Evolutionary conservation across 2,329 filamentous ascomycete genomes (phyloP).

Genomic region (Lasiodiplodia sp.): DNA sequence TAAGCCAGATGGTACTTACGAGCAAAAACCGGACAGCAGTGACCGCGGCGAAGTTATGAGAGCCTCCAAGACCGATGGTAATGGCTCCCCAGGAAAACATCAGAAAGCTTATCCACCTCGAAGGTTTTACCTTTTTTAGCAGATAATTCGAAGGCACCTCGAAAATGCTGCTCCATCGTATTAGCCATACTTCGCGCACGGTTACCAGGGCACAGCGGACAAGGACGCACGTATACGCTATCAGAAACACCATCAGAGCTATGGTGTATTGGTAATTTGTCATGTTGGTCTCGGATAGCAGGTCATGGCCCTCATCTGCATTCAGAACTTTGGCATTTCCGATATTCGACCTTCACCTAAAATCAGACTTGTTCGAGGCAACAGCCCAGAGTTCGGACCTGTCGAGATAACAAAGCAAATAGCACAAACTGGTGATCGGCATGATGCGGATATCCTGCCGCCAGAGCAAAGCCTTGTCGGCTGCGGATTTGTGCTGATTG

Average conservation of each 20-base stretch:
- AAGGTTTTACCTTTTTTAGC: constrained; percentile 64
- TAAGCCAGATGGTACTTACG: not conserved
- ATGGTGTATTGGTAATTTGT: constrained; percentile 61
- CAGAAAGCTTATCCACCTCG: constrained; percentile 48
- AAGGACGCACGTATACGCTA: constrained; percentile 37
- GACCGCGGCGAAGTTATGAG: constrained; percentile 52
- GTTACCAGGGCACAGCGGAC: not conserved
- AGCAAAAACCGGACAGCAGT: constrained; percentile 53
- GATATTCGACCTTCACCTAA: constrained; percentile 28
- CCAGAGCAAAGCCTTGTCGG: constrained; percentile 27
- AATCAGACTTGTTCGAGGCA: not conserved
- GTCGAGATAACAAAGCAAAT: constrained; percentile 73
- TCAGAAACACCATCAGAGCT: constrained; percentile 41
- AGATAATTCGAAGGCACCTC: constrained; percentile 66
- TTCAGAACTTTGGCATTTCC: constrained; percentile 70
- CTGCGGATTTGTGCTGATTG: constrained; percentile 24
- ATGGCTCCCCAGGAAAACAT: constrained; percentile 56
- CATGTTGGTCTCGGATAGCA: constrained; percentile 69
- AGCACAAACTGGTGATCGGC: constrained; percentile 69
- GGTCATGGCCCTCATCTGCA: constrained; percentile 64
- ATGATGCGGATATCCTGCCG: constrained; percentile 68
- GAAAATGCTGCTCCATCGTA: constrained; percentile 41
- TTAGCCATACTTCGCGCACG: not conserved
- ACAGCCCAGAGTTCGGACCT: constrained; percentile 39
- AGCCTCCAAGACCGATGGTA: constrained; percentile 55